phyloP scores from a whole-genome alignment of 2,329 filamentous ascomycete species.

The Drechslerella coelobrocha region DNA sequence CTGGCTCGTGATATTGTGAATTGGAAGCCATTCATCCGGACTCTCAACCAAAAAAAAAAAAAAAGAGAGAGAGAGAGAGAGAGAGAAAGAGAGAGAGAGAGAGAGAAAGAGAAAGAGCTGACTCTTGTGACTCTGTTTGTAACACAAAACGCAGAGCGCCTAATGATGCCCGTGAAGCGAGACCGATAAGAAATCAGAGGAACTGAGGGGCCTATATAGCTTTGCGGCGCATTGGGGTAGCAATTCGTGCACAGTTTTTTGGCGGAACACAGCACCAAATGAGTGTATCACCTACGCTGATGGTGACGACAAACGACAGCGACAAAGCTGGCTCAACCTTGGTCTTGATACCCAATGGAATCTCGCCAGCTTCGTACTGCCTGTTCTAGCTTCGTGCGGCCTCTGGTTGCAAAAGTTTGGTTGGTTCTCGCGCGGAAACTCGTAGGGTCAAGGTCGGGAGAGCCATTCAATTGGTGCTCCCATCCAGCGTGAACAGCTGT shows the following conservation, averaged over 20 bases:
- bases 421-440: not conserved
- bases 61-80: constrained; percentile 2
- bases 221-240: not conserved
- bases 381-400: constrained; percentile 3
- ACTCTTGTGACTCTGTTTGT: not conserved
- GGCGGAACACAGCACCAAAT: constrained; percentile 38
- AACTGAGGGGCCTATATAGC: not conserved
- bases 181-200: not conserved
- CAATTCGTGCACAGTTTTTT: constrained; percentile 7
- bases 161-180: not conserved
- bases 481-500: not conserved
- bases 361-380: constrained; percentile 4
- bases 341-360: not conserved
- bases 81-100: not conserved
- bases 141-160: not conserved
- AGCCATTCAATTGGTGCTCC: not conserved
- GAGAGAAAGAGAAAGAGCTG: not conserved
- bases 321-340: not conserved
- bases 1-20: constrained; percentile 37
- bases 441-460: not conserved
- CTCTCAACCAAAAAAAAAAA: constrained; percentile 12
- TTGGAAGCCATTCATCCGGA: constrained; percentile 46
- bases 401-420: not conserved
- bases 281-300: constrained; percentile 4
- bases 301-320: too few species aligned